Conservation (phyloP, 352 stramenopile species). For the Phytophthora citrophthora region DNA sequence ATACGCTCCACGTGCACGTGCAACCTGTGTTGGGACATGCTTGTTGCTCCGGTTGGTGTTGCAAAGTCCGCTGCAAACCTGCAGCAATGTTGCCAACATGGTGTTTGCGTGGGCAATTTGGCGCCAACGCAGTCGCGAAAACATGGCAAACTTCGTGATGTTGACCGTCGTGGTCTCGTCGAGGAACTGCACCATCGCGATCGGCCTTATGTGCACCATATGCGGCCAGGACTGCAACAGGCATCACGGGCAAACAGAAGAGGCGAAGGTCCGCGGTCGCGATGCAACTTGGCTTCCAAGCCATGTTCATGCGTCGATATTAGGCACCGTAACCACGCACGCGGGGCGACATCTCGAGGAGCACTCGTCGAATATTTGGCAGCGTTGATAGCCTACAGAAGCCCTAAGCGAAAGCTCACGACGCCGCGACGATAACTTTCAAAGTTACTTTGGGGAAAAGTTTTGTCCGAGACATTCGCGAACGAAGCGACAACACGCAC, state of each 20-base stretch:
- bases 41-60: not conserved
- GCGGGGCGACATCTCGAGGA: not conserved
- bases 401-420: slow-evolving; percentile 6
- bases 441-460: slow-evolving; percentile 1
- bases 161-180: slow-evolving; percentile 6
- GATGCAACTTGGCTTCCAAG: not conserved
- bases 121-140: slow-evolving; percentile 2
- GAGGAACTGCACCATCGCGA: slow-evolving; percentile 4
- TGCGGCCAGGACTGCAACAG: slow-evolving; percentile 20
- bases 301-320: slow-evolving; percentile 3
- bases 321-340: slow-evolving; percentile 4
- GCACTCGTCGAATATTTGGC: slow-evolving; percentile 8
- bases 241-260: slow-evolving; percentile 23
- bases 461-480: slow-evolving; percentile 11
- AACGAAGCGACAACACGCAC: slow-evolving; percentile 21
- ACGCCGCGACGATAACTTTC: slow-evolving; percentile 24
- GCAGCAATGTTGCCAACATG: not conserved
- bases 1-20: not conserved
- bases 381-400: not conserved
- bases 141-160: slow-evolving; percentile 7
- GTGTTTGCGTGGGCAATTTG: not conserved
- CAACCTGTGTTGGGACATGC: not conserved
- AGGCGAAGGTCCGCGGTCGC: not conserved
- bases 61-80: not conserved
- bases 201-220: slow-evolving; percentile 24